Conservation (phyloP, 2,329 filamentous ascomycete genomes). For the Exophiala spinifera region DNA sequence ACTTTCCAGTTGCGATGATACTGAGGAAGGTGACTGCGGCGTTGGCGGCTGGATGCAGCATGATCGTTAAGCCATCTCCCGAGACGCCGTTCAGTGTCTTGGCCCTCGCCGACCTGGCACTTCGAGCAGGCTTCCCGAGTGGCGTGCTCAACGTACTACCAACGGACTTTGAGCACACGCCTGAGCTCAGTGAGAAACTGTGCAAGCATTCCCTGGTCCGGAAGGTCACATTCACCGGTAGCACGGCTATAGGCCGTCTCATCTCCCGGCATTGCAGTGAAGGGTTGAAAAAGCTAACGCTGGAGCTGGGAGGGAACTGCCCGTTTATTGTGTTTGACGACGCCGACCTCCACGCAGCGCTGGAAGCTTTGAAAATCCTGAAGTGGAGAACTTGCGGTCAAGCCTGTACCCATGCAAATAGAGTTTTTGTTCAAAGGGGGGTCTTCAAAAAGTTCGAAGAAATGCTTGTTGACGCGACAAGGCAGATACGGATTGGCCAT, state of each 20-base stretch:
- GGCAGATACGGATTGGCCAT: slow-evolving; percentile 56
- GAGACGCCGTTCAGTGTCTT: slow-evolving; percentile 61
- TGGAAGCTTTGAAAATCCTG: slow-evolving; percentile 39
- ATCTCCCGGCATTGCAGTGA: slow-evolving; percentile 59
- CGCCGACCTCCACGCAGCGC: slow-evolving; percentile 54
- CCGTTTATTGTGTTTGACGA: slow-evolving; percentile 65
- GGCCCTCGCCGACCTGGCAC: slow-evolving; percentile 52
- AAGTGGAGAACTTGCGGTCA: slow-evolving; percentile 46
- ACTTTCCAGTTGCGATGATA: slow-evolving; percentile 68
- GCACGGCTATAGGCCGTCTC: slow-evolving; percentile 60
- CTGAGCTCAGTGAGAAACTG: slow-evolving; percentile 47
- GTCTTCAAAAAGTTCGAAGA: slow-evolving; percentile 53
- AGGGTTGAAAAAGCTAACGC: slow-evolving; percentile 61
- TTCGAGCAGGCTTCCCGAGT: slow-evolving; percentile 55
- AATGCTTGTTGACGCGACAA: slow-evolving; percentile 52
- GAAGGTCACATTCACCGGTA: slow-evolving; percentile 60
- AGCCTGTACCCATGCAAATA: slow-evolving; percentile 46
- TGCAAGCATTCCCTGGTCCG: slow-evolving; percentile 56
- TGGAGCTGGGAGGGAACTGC: slow-evolving; percentile 64
- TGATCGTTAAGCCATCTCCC: slow-evolving; percentile 70
- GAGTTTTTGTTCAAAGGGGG: slow-evolving; percentile 44
- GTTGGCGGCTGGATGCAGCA: slow-evolving; percentile 64
- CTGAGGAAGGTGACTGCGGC: slow-evolving; percentile 65
- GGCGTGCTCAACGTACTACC: slow-evolving; percentile 62
- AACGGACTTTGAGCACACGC: slow-evolving; percentile 44